Evolutionary conservation across 2,329 filamentous ascomycete genomes (phyloP), one percentile per base, ranked within the genome.

Genomic region (Nigrograna mackinnonii): DNA sequence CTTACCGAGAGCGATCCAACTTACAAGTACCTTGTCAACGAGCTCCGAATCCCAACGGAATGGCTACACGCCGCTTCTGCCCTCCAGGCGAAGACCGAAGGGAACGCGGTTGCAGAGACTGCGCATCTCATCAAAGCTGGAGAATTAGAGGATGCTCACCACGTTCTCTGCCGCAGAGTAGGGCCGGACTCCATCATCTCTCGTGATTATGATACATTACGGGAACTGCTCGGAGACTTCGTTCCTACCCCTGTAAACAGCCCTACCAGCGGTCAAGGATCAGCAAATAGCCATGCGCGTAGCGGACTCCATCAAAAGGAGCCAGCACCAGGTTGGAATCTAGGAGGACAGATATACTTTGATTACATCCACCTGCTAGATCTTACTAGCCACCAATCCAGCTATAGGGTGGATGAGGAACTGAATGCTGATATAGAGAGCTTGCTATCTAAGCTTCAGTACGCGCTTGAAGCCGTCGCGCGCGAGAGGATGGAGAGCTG

Each of bases 21-120:
- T 39, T 89, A 84, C 67, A 72, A 69, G 9, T 77, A 79, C 12
- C 73, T 94, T 17, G 79, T 79, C 0, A 72, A 79, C 33, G 82
- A 81, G 22, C 80, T 91, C 39, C 80, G 82, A 49, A 81, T 97
- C 31, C 90, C 92, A 0, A 69, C 78, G 1, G 68, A 79, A 3
- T 95, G 92, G 91, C 78, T 97, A 37, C 95, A 89, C 83, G 83
- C 89, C 46, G 89, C 94, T 14, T 89, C 91, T 62, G 91, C 91
- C 11, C 77, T 92, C 12, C 86, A 87, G 67, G 91, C 90, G 69
- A 86, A 88, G 47, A 84, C 85, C 44, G 82, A 84, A 35, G 82
- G 80, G 58, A 82, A 84, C 50, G 83, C 91, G 62, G 44, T 66
- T 6, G 46, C 51, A 4, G 78, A 86, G 9, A 79, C 77, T 34